Base-by-base conservation (phyloP, 2,329 filamentous ascomycete species). In the Gaeumannomyces tritici region DNA sequence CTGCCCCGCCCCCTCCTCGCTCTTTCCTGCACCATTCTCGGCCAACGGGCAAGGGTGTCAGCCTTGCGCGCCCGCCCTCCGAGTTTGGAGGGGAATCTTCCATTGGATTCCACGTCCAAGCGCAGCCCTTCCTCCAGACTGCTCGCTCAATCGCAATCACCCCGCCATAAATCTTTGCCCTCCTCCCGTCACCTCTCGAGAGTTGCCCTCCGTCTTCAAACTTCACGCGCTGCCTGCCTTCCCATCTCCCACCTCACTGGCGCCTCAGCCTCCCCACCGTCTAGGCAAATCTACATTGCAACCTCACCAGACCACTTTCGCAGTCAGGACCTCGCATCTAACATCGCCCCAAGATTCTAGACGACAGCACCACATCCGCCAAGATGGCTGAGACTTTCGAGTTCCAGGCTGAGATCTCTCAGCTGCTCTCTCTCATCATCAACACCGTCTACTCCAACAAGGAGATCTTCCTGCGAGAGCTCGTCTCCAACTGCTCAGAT, bases 371-470 rank as follows among this genome's bases (percentile, higher is more conserved):
- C 65, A 65, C 13, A 76, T 70, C 76, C 78, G 74, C 75, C 80
- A 90, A 77, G 77, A 96, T 96, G 91, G 80, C 91, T 79, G 73
- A 98, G 85, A 97, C 93, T 71, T 99, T 99, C 83, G 93, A 98
- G 89, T 99, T 98, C 85, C 95, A 99, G 89, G 95, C 95, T 89
- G 95, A 99, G 90, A 99, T 99, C 78, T 98, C 93, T 90, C 95
- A 99, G 91, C 91, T 99, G 70, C 90, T 99, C 77, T 92, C 89
- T 71, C 90, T 99, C 78, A 99, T 99, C 82, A 99, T 99, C 87
- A 99, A 99, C 90, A 98, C 95, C 70, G 95, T 99, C 83, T 99
- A 98, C 87, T 97, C 93, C 72, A 99, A 99, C 89, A 99, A 99
- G 87, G 95, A 98, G 83, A 98, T 99, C 77, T 99, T 99, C 89